Evolutionary conservation across 768 basidiomycete genomes (phyloP).

Genomic region (Naganishia friedmannii): DNA sequence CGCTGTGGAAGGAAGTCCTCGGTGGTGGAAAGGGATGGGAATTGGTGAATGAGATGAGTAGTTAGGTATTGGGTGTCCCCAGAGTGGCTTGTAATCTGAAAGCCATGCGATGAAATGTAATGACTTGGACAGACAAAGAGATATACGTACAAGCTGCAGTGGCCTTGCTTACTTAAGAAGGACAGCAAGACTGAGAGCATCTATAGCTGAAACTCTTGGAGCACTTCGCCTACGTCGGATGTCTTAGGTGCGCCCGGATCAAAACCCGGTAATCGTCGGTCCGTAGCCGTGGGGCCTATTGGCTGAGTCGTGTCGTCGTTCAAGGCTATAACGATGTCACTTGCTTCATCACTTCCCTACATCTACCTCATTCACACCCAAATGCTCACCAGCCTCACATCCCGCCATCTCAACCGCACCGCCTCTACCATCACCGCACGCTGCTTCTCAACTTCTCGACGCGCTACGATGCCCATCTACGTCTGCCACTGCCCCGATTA

Average conservation of each 20-base stretch:
- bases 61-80: slow-evolving; percentile 55
- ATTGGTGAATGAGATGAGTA: slow-evolving; percentile 91
- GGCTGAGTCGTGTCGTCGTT: background rate
- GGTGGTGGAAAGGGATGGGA: slow-evolving; percentile 78
- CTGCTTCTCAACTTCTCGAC: background rate
- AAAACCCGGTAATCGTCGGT: background rate
- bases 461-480: slow-evolving; percentile 44
- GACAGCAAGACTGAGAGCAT: too few species aligned
- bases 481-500: slow-evolving; percentile 46
- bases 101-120: background rate
- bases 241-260: background rate
- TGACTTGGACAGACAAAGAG: too few species aligned
- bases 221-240: too few species aligned
- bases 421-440: slow-evolving; percentile 3
- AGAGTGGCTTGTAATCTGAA: background rate
- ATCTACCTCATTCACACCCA: background rate
- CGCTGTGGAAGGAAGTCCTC: slow-evolving; percentile 95
- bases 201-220: too few species aligned
- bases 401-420: background rate
- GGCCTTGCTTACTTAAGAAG: too few species aligned
- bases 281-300: background rate
- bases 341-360: background rate
- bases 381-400: background rate
- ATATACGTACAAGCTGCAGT: too few species aligned
- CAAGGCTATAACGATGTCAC: background rate